Evolutionary conservation across 2,329 filamentous ascomycete species (phyloP).

Genomic region (Venturia nashicola): DNA sequence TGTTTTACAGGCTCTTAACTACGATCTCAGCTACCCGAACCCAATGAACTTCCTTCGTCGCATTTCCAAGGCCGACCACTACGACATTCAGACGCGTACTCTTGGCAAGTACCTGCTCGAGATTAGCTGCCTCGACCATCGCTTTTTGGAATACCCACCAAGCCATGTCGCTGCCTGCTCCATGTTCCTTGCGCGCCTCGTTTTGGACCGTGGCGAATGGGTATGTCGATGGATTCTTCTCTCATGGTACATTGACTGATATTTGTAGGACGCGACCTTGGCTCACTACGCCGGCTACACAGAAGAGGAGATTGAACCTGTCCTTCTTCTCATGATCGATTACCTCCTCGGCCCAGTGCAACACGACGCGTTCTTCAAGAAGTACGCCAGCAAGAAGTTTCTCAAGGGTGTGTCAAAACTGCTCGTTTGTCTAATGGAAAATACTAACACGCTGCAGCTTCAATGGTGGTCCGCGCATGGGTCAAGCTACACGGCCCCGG

Average conservation of each 20-base stretch:
- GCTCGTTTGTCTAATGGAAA: slow-evolving; percentile 12
- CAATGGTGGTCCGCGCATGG: slow-evolving; percentile 84
- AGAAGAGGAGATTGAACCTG: slow-evolving; percentile 84
- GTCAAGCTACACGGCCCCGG: slow-evolving; percentile 57
- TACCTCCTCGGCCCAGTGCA: slow-evolving; percentile 83
- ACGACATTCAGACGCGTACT: slow-evolving; percentile 95
- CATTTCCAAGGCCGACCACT: slow-evolving; percentile 98
- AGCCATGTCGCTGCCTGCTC: slow-evolving; percentile 84
- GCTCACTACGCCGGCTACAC: slow-evolving; percentile 86
- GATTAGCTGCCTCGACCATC: slow-evolving; percentile 88
- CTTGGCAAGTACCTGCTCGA: slow-evolving; percentile 97
- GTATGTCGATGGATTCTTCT: slow-evolving; percentile 37
- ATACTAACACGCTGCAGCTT: slow-evolving; percentile 45
- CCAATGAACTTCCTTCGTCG: slow-evolving; percentile 99
- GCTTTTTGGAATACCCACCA: slow-evolving; percentile 80
- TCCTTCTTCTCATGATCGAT: slow-evolving; percentile 90
- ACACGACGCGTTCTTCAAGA: slow-evolving; percentile 98
- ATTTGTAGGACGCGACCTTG: slow-evolving; percentile 56
- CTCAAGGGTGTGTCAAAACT: slow-evolving; percentile 63
- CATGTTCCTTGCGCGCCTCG: slow-evolving; percentile 89
- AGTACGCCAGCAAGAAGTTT: slow-evolving; percentile 99
- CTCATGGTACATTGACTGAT: slow-evolving; percentile 14
- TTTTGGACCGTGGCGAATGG: slow-evolving; percentile 86
- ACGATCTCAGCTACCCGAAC: slow-evolving; percentile 96
- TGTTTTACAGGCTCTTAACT: slow-evolving; percentile 80